Evolutionary conservation across 2,329 filamentous ascomycete genomes (phyloP).

Genomic region (Clarireedia sp.): DNA sequence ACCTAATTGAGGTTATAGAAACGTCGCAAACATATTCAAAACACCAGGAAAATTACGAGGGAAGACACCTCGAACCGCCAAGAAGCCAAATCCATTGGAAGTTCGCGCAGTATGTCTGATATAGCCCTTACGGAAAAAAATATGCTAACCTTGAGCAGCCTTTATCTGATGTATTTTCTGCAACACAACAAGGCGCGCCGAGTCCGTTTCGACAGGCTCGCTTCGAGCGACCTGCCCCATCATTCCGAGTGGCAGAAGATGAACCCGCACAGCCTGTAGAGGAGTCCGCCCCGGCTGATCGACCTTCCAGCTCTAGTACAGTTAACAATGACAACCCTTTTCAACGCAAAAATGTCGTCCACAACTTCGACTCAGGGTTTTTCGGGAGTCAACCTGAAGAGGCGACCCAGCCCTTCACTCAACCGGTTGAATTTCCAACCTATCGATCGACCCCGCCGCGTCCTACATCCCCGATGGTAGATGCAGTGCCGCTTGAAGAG

Average conservation of each 20-base stretch:
- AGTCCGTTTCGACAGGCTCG: conserved; percentile 31
- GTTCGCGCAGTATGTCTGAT: conserved; percentile 51
- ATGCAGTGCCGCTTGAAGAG: conserved; percentile 6
- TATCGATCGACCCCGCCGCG: neutral
- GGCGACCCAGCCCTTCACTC: conserved; percentile 16
- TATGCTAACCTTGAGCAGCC: conserved; percentile 37
- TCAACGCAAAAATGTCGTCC: conserved; percentile 27
- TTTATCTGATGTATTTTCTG: conserved; percentile 50
- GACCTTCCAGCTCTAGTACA: neutral
- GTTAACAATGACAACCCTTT: conserved; percentile 12
- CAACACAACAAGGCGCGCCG: conserved; percentile 45
- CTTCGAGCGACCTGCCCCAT: conserved; percentile 33
- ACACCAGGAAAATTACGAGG: conserved; percentile 77
- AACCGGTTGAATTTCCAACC: conserved; percentile 11
- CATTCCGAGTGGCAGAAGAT: conserved; percentile 53
- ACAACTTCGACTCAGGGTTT: conserved; percentile 57
- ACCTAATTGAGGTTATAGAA: conserved; percentile 45
- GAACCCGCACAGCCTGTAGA: conserved; percentile 16
- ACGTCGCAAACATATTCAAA: conserved; percentile 93
- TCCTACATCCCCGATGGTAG: conserved; percentile 7
- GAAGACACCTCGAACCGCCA: conserved; percentile 67
- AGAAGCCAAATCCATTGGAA: conserved; percentile 51
- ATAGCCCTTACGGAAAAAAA: neutral
- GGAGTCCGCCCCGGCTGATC: neutral
- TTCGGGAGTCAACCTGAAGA: conserved; percentile 50